A percentile compares a stretch with the other conserved stretches of the same genome.
Evolutionary conservation across 1,284 basidiomycete genomes (phyloP).

Genomic region (Filobasidium uniguttulatum): DNA sequence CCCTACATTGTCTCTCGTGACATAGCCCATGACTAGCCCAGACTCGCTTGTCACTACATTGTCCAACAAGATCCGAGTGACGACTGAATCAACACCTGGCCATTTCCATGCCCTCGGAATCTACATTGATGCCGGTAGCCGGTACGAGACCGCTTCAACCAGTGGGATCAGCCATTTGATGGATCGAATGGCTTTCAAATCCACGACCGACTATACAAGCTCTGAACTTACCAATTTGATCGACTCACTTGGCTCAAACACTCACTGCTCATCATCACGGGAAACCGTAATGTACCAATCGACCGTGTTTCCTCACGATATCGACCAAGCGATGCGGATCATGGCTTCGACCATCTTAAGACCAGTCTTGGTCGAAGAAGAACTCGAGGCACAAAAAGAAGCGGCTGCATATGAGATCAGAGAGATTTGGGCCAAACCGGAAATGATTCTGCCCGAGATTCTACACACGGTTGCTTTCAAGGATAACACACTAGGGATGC

Average conservation of each 20-base stretch:
- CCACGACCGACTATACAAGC: slow-evolving; percentile 27
- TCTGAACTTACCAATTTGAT: slow-evolving; percentile 72
- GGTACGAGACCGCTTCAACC: slow-evolving; percentile 68
- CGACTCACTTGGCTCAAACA: slow-evolving; percentile 79
- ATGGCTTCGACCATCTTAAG: slow-evolving; percentile 83
- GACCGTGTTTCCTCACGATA: slow-evolving; percentile 75
- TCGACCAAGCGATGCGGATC: slow-evolving; percentile 67
- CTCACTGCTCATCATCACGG: slow-evolving; percentile 77
- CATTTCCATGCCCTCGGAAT: slow-evolving; percentile 91
- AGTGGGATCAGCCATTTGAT: slow-evolving; percentile 82
- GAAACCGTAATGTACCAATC: slow-evolving; percentile 99
- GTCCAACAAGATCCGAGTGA: slow-evolving; percentile 81
- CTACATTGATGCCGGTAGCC: slow-evolving; percentile 82
- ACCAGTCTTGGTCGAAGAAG: slow-evolving; percentile 60
- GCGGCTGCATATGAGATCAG: slow-evolving; percentile 87
- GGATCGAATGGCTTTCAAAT: slow-evolving; percentile 94
- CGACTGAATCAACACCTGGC: slow-evolving; percentile 77
- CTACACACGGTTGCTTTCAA: slow-evolving; percentile 76
- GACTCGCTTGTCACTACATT: slow-evolving; percentile 54
- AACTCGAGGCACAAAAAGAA: slow-evolving; percentile 69
- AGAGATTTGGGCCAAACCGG: slow-evolving; percentile 77
- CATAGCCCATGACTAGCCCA: background rate
- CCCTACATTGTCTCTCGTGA: background rate
- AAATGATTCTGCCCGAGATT: slow-evolving; percentile 88
- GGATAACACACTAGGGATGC: slow-evolving; percentile 69